phyloP scores from a whole-genome alignment of 331 rosid species.

The Cydonia oblonga region DNA sequence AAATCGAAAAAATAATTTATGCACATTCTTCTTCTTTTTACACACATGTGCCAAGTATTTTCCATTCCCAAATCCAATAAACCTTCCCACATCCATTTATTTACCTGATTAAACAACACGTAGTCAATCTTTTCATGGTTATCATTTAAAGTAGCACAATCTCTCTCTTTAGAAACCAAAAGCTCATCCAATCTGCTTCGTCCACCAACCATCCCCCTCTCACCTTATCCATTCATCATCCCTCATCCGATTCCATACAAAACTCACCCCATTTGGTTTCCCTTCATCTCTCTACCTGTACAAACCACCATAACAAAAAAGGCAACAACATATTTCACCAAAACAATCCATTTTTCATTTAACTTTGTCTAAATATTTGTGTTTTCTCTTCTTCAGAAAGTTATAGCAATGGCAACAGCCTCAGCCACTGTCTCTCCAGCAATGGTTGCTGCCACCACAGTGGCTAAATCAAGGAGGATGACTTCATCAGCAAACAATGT shows the following conservation, averaged over 20 bases:
- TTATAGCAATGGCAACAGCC: constrained; percentile 38
- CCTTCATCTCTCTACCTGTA: constrained; percentile 8
- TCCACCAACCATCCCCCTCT: constrained; percentile 36
- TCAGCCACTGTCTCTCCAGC: constrained; percentile 41
- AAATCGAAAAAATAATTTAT: too few species aligned
- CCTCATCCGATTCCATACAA: constrained; percentile 12
- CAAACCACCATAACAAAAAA: constrained; percentile 1
- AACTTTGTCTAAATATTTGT: neutral
- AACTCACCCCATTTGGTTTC: neutral
- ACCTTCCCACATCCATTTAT: neutral
- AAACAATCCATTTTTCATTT: too few species aligned
- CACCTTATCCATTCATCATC: constrained; percentile 40
- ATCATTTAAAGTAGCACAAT: constrained; percentile 4
- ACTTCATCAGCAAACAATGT: constrained; percentile 15
- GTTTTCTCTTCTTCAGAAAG: constrained; percentile 17
- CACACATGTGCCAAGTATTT: neutral
- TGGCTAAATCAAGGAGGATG: constrained; percentile 20
- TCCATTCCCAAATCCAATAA: neutral
- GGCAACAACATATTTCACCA: neutral
- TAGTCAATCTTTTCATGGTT: neutral
- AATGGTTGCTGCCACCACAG: constrained; percentile 29
- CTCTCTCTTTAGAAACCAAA: neutral
- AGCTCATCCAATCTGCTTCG: constrained; percentile 9
- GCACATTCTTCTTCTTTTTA: too few species aligned
- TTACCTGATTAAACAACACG: neutral